Percentiles rank a stretch among this genome's conserved stretches.
These are phyloP conservation scores for Fusarium sp. DNA, from an alignment of 2,329 filamentous ascomycete species.

Conservation along the genomic window DNA sequence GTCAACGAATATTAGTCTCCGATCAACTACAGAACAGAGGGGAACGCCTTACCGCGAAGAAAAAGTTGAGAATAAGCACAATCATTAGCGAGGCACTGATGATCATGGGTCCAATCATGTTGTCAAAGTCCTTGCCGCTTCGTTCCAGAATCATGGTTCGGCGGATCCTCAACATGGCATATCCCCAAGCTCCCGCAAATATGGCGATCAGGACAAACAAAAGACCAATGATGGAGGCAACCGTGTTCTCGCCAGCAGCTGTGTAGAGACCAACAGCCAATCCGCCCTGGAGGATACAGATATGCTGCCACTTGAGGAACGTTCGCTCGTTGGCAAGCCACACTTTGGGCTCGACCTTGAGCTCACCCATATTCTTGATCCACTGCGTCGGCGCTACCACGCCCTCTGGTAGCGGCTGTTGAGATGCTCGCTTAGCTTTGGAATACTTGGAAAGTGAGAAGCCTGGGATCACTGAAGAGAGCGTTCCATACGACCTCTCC, in stretches of 20 bases:
- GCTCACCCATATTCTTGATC: constrained; percentile 93
- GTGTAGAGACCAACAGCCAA: constrained; percentile 89
- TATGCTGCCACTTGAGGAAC: constrained; percentile 98
- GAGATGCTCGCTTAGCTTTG: constrained; percentile 61
- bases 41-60: constrained; percentile 74
- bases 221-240: constrained; percentile 82
- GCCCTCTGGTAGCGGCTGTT: constrained; percentile 76
- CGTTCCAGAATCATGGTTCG: constrained; percentile 83
- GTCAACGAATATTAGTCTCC: constrained; percentile 24
- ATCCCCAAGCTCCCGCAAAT: constrained; percentile 90
- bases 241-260: constrained; percentile 80
- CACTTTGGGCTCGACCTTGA: constrained; percentile 96
- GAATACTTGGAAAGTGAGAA: constrained; percentile 86
- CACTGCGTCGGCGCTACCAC: constrained; percentile 86
- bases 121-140: constrained; percentile 94
- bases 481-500: constrained; percentile 61
- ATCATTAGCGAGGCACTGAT: constrained; percentile 82
- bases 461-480: constrained; percentile 81
- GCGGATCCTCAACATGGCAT: constrained; percentile 80
- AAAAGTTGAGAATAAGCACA: constrained; percentile 87
- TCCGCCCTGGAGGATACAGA: constrained; percentile 85
- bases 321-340: constrained; percentile 99
- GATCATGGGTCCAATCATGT: constrained; percentile 83
- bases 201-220: constrained; percentile 84
- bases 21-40: background rate